Base-by-base conservation (phyloP, 805 yeast species). In the Hanseniaspora hatyaiensis region DNA sequence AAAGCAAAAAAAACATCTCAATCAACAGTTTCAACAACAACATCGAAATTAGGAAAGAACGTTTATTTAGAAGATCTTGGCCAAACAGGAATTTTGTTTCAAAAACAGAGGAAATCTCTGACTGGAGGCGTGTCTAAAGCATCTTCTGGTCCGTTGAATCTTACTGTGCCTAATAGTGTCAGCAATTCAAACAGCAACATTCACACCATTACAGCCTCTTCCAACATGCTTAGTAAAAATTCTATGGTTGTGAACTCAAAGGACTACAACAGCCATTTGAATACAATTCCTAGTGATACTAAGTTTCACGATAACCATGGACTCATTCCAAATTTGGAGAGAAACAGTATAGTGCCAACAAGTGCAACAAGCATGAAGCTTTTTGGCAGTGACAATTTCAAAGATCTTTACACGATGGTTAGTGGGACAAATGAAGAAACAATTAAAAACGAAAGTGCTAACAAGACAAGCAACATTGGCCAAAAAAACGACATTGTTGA, bases 401-500 rank as follows among this genome's bases (percentile, higher is more conserved):
- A 29, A 9, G 33, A 29, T 30, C 5, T 30, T 1, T 28, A 39
- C 16, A 22, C 12, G 12, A 39, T 39, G 24, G 34, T 38, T 8
- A n/a, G n/a, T n/a, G n/a, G n/a, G n/a, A 5, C 30, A 3, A 6
- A n/a, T 26, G 41, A 26, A 20, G 22, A 22, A 19, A 36, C 16
- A 12, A n/a, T n/a, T n/a, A n/a, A n/a, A n/a, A n/a, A n/a, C 15
- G 6, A 15, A 16, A 28, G 22, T 19, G 22, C n/a, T n/a, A 11
- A 24, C 19, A 24, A 15, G 20, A 28, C 15, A 11, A 12, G 23
- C 24, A 41, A n/a, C n/a, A n/a, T n/a, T n/a, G n/a, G n/a, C n/a
- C n/a, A n/a, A n/a, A n/a, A 42, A 13, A 26, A 34, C 15, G 40
- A 42, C 28, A 19, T 42, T 1, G 49, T 45, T 4, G 42, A 37